phyloP scores from a whole-genome alignment of 192 early-diverging fungal genomes.

The Thoreauomyces humboldtii region DNA sequence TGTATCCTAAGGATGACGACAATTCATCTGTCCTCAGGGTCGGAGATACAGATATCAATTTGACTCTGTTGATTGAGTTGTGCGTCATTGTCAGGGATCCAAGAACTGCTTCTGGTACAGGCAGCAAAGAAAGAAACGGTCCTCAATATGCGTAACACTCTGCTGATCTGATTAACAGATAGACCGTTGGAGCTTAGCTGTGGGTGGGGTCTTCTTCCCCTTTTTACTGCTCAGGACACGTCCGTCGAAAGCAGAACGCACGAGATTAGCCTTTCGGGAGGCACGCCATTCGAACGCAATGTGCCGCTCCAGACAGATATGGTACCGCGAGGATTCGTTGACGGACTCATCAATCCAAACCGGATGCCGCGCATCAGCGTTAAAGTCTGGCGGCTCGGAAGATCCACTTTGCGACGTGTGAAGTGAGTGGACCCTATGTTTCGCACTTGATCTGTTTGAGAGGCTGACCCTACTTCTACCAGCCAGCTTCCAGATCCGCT shows the following conservation, averaged over 20 bases:
- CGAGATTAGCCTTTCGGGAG: conserved; percentile 43
- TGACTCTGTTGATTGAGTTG: conserved; percentile 48
- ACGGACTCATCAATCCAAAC: conserved; percentile 27
- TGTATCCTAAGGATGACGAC: conserved; percentile 51
- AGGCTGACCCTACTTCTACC: background rate
- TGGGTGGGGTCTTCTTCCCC: conserved; percentile 52
- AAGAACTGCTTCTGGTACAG: no score
- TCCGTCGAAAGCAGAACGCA: conserved; percentile 48
- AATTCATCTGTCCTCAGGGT: conserved; percentile 47
- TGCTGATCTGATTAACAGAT: conserved; percentile 4
- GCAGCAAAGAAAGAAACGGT: no score
- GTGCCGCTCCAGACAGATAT: conserved; percentile 23
- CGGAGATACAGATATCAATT: conserved; percentile 43
- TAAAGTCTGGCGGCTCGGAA: conserved; percentile 46
- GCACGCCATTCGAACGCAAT: conserved; percentile 46
- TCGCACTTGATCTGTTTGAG: background rate
- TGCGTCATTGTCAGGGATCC: conserved; percentile 29
- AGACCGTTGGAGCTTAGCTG: conserved; percentile 27
- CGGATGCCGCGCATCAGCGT: conserved; percentile 40
- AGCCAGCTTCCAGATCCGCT: conserved; percentile 46
- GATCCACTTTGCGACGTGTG: conserved; percentile 32
- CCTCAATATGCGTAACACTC: background rate
- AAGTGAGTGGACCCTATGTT: conserved; percentile 32
- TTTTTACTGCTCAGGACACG: conserved; percentile 47
- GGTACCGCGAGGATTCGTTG: conserved; percentile 26